Base-by-base conservation (phyloP, 371 early-diverging fungal genomes). In the Syncephalastrum monosporum region DNA sequence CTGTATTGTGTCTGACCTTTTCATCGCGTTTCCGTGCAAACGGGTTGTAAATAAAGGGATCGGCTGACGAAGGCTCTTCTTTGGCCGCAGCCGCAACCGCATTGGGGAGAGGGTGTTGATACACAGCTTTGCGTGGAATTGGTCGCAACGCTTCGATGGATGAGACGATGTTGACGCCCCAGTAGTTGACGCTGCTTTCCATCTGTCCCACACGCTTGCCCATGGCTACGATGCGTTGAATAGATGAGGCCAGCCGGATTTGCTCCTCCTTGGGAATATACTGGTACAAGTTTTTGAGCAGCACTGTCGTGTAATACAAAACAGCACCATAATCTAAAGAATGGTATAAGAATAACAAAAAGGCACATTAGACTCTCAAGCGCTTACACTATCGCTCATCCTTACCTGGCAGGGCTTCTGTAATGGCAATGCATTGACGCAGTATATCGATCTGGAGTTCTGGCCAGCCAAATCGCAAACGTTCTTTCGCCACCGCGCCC, bases 1-100 rank as follows among this genome's bases (percentile, higher is more conserved):
- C 50, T 45, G 57, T 50, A 27, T 67, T 60, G 10, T 33, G 24
- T 24, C n/a, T 56, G 65, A 71, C 77, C 61, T 77, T 70, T 56
- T 61, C 64, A 14, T 59, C 61, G n/a, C 65, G 74, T 53, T 82
- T 80, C 45, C 81, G 75, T 15, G 84, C 82, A 67, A 82, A 89
- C 4, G 91, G 89, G 63, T 89, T 90, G 69, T 90, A 89, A 19
- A 92, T 82, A 63, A 92, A 92, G 2, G 88, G 86, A 56, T 86
- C 84, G 4, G 65, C 60, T 5, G 67, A 76, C 5, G 64, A 69
- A 16, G 61, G 50, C 13, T 51, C 56, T 7, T 59, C 62, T 41
- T 63, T 62, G 17, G 69, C 50, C 14, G 57, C 46, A 5, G 48
- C 53, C 17, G 53, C 42, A 3, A 47, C 50, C 17, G 24, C 33